phyloP scores from a whole-genome alignment of 1,284 basidiomycete genomes.

The Pterula multifida region DNA sequence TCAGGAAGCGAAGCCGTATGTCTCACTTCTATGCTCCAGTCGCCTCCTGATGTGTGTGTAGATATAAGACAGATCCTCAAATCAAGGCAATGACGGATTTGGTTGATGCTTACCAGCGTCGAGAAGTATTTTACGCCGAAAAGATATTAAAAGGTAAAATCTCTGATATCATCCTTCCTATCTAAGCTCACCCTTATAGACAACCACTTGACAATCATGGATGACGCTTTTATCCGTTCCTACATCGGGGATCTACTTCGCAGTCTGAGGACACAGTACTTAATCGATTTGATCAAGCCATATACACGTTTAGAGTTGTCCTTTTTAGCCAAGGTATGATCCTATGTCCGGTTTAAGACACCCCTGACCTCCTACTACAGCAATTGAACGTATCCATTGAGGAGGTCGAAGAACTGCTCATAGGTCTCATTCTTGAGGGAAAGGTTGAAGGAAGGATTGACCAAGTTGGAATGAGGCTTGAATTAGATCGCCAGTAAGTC shows the following conservation, averaged over 20 bases:
- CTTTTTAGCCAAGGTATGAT: conserved; percentile 73
- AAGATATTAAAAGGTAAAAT: conserved; percentile 75
- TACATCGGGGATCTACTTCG: conserved; percentile 94
- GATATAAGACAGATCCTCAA: conserved; percentile 92
- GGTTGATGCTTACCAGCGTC: conserved; percentile 90
- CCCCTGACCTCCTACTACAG: conserved; percentile 26
- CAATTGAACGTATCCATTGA: conserved; percentile 83
- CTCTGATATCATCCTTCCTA: background rate
- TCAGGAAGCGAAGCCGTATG: conserved; percentile 95
- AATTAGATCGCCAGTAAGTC: conserved; percentile 78
- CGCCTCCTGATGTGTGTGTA: conserved; percentile 16
- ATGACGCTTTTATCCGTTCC: conserved; percentile 82
- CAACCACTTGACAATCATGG: conserved; percentile 90
- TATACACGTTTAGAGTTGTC: conserved; percentile 88
- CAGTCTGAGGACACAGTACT: conserved; percentile 88
- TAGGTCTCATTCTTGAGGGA: conserved; percentile 89
- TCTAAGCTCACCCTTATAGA: conserved; percentile 33
- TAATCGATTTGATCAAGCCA: conserved; percentile 95
- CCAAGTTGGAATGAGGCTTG: conserved; percentile 85
- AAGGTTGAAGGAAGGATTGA: conserved; percentile 94
- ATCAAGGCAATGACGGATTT: conserved; percentile 98
- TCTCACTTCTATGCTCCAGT: conserved; percentile 8
- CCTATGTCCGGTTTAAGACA: background rate
- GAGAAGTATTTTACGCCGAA: conserved; percentile 94
- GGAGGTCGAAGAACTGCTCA: conserved; percentile 89